Conservation (phyloP, 345 rosid species). For the Ailanthus altissimus region DNA sequence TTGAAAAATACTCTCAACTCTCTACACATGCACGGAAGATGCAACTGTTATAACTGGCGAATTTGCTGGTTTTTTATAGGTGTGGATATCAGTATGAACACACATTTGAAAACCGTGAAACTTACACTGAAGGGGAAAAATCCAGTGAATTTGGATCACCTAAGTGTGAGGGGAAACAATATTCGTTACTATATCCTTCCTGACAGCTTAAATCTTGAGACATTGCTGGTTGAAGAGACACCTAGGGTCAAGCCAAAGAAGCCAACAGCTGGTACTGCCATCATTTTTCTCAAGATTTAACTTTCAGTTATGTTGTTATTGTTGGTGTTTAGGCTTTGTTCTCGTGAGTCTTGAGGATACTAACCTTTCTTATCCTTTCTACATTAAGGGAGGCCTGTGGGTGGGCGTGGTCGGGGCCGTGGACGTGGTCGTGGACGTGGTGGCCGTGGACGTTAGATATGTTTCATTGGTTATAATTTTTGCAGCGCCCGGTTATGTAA, state of each 20-base stretch:
- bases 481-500: constrained; percentile 29
- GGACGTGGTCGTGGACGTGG: constrained; percentile 52
- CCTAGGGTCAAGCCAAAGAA: constrained; percentile 97
- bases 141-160: constrained; percentile 85
- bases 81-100: constrained; percentile 98
- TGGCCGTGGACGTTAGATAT: constrained; percentile 72
- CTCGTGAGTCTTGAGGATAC: not conserved
- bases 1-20: not conserved
- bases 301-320: not conserved
- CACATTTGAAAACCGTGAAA: constrained; percentile 94
- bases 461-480: constrained; percentile 27
- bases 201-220: constrained; percentile 98
- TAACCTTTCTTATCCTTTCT: constrained; percentile 8
- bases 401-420: constrained; percentile 84
- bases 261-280: constrained; percentile 76
- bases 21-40: not conserved
- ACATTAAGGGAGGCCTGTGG: constrained; percentile 72
- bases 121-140: constrained; percentile 89
- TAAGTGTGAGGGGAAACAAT: constrained; percentile 93
- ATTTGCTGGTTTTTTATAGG: constrained; percentile 44
- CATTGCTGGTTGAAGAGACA: constrained; percentile 91
- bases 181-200: constrained; percentile 96
- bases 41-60: not conserved
- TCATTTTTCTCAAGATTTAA: not conserved
- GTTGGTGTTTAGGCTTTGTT: not conserved